These are phyloP conservation scores for Candida sonorensis DNA, from an alignment of 805 yeast species.

Conservation along the genomic window DNA sequence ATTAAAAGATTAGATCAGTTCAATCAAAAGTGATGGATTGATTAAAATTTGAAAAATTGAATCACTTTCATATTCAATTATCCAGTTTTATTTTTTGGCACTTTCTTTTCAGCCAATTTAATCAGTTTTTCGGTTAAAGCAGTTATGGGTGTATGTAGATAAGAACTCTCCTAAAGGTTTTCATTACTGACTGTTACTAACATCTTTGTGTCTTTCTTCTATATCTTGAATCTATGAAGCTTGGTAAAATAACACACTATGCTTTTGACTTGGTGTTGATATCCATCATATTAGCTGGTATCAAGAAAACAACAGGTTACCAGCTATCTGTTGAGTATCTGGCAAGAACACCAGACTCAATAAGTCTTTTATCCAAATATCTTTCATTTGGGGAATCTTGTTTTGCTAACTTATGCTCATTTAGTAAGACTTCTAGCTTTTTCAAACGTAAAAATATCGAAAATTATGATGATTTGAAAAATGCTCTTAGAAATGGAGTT, in stretches of 20 bases:
- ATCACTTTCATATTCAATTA: too few species aligned
- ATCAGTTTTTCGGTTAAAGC: too few species aligned
- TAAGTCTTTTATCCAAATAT: constrained; percentile 38
- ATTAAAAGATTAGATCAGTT: too few species aligned
- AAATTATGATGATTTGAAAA: constrained; percentile 22
- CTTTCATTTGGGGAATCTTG: constrained; percentile 55
- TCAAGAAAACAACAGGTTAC: constrained; percentile 78
- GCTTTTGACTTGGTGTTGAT: constrained; percentile 72
- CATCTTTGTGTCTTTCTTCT: too few species aligned
- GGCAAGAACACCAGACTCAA: constrained; percentile 41
- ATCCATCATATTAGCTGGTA: constrained; percentile 79
- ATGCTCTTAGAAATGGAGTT: constrained; percentile 24
- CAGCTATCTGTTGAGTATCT: constrained; percentile 17
- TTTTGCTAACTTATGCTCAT: constrained; percentile 41
- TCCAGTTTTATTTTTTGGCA: too few species aligned
- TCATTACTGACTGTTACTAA: too few species aligned
- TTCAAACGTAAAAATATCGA: constrained; percentile 35
- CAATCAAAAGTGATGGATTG: too few species aligned
- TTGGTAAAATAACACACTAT: constrained; percentile 64
- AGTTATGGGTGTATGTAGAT: too few species aligned
- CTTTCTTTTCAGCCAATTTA: too few species aligned
- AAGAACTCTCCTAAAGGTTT: too few species aligned
- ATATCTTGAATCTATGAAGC: too few species aligned
- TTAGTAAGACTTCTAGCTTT: constrained; percentile 41
- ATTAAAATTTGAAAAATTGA: too few species aligned